These are phyloP conservation scores for Dothideomycetes sp. DNA, from an alignment of 2,329 filamentous ascomycete species.

Conservation along the genomic window DNA sequence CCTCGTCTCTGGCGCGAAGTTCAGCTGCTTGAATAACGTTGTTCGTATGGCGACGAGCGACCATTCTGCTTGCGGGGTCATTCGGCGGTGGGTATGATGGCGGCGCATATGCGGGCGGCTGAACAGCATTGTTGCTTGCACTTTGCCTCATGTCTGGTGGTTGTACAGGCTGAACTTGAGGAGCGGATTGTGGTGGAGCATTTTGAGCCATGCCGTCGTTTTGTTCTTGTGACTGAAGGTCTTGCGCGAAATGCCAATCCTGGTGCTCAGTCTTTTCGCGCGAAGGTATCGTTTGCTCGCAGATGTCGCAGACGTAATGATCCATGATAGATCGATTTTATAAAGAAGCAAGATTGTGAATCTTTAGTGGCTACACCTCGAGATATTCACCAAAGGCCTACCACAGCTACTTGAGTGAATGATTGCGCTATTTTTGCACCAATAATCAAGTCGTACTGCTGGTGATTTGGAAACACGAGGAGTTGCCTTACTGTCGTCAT, in stretches of 20 bases:
- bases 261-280: slow-evolving; percentile 57
- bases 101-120: slow-evolving; percentile 10
- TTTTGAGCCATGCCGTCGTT: neutral
- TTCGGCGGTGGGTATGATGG: slow-evolving; percentile 6
- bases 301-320: slow-evolving; percentile 1
- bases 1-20: slow-evolving; percentile 29
- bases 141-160: neutral
- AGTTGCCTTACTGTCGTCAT: no score
- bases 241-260: slow-evolving; percentile 85
- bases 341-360: no score
- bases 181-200: neutral
- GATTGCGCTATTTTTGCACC: no score
- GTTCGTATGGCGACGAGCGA: slow-evolving; percentile 23
- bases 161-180: neutral
- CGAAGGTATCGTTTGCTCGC: neutral
- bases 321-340: slow-evolving; percentile 1
- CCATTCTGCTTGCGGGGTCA: neutral
- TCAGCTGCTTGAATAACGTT: slow-evolving; percentile 27
- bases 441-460: no score
- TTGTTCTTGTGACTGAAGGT: slow-evolving; percentile 55
- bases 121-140: neutral
- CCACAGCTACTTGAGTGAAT: no score
- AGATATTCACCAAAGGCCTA: no score
- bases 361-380: no score
- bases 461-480: no score